phyloP scores from a whole-genome alignment of 2,329 filamentous ascomycete species.

The Venturia nashicola region DNA sequence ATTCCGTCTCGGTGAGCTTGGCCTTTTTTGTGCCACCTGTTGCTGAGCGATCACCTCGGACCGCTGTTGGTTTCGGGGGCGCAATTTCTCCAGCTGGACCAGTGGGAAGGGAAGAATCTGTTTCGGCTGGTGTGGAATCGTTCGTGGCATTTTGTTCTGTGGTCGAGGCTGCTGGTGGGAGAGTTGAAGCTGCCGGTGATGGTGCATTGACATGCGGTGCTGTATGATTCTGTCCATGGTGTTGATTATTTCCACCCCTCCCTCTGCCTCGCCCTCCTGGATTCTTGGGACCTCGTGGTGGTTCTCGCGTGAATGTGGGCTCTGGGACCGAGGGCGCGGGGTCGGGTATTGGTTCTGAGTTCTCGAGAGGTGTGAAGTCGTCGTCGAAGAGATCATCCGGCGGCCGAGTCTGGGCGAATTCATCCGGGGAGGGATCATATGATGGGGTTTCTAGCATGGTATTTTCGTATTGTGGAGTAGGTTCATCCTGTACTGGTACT shows the following conservation, averaged over 20 bases:
- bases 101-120: neutral
- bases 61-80: conserved; percentile 22
- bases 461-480: neutral
- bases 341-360: conserved; percentile 19
- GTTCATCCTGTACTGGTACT: neutral
- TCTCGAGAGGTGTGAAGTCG: conserved; percentile 34
- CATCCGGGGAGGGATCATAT: conserved; percentile 17
- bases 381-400: conserved; percentile 38
- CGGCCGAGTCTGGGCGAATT: conserved; percentile 37
- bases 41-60: conserved; percentile 41
- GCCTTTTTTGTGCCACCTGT: conserved; percentile 42
- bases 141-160: neutral
- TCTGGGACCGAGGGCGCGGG: neutral
- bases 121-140: neutral
- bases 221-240: neutral
- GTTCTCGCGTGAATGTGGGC: conserved; percentile 3
- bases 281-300: conserved; percentile 2
- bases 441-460: neutral
- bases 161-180: neutral
- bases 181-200: neutral
- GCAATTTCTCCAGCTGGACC: neutral
- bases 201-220: neutral
- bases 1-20: conserved; percentile 53
- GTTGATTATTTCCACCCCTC: neutral
- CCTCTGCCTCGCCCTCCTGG: conserved; percentile 11